Conservation (phyloP, 176 grass and related monocot genomes). For the Hyparrhenia diplandra region DNA sequence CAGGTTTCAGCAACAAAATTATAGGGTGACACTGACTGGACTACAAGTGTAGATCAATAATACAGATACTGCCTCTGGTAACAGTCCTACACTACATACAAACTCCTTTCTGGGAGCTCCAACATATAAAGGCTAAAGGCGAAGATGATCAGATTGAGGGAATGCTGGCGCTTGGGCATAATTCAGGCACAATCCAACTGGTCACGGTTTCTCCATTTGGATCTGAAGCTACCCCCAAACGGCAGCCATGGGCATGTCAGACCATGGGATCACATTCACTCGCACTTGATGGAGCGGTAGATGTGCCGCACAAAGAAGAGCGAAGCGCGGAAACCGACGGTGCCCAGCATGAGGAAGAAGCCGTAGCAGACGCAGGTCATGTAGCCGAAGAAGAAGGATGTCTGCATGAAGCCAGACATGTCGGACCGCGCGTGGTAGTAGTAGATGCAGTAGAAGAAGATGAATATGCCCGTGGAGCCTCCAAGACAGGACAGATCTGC, state of each 20-base stretch:
- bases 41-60: not conserved
- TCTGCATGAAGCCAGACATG: slow-evolving; percentile 99
- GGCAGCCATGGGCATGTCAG: not conserved
- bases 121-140: not conserved
- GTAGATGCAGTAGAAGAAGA: slow-evolving; percentile 96
- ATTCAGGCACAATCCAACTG: not conserved
- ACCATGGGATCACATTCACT: not conserved
- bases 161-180: not conserved
- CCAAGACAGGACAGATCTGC: slow-evolving; percentile 82
- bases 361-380: slow-evolving; percentile 72
- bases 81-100: slow-evolving; percentile 10
- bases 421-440: slow-evolving; percentile 91
- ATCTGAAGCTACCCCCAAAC: not conserved
- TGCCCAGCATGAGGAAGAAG: slow-evolving; percentile 94
- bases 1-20: not conserved
- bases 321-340: slow-evolving; percentile 78
- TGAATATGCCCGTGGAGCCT: slow-evolving; percentile 87
- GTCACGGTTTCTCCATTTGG: not conserved
- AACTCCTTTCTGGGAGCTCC: not conserved
- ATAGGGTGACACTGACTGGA: not conserved
- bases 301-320: slow-evolving; percentile 86
- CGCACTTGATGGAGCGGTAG: slow-evolving; percentile 84
- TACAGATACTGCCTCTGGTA: not conserved
- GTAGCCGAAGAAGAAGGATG: slow-evolving; percentile 95
- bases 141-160: not conserved